Conservation (phyloP, 129 eudicot genomes). For the Saposhnikovia divaricata region DNA sequence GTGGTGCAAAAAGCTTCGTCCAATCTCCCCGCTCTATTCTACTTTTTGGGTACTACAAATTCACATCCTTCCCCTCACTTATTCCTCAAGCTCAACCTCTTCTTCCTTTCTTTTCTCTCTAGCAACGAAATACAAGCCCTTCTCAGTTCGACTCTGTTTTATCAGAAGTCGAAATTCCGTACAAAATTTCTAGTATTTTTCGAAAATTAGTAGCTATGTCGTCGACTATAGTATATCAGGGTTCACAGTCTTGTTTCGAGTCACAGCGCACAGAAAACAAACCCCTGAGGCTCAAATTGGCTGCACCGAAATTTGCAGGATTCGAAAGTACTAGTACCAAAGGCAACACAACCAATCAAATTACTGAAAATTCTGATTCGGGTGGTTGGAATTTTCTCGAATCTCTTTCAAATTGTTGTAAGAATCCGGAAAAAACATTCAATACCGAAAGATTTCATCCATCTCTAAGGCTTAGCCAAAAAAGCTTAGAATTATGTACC, state of each 20-base stretch:
- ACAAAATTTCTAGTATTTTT: background rate
- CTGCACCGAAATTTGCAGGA: conserved; percentile 19
- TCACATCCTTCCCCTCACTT: conserved; percentile 33
- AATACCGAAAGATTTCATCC: conserved; percentile 15
- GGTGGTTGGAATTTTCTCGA: conserved; percentile 27
- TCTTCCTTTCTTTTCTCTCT: background rate
- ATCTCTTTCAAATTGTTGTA: conserved; percentile 18
- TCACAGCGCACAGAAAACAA: conserved; percentile 32
- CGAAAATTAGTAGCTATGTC: conserved; percentile 18
- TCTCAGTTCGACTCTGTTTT: background rate
- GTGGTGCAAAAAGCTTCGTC: conserved; percentile 37
- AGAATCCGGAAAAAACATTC: conserved; percentile 11
- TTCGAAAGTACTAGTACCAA: background rate
- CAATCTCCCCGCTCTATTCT: conserved; percentile 22
- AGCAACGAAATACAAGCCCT: background rate
- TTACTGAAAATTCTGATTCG: background rate
- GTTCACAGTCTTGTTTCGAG: conserved; percentile 34
- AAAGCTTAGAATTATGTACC: conserved; percentile 72
- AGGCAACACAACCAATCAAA: background rate
- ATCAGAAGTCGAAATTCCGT: background rate
- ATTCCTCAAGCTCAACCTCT: conserved; percentile 38
- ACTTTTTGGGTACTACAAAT: conserved; percentile 56
- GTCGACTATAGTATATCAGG: conserved; percentile 48
- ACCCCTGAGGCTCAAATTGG: conserved; percentile 50
- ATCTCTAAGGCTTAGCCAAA: conserved; percentile 35